phyloP scores from a whole-genome alignment of 768 basidiomycete genomes.

The Epithele typhae region DNA sequence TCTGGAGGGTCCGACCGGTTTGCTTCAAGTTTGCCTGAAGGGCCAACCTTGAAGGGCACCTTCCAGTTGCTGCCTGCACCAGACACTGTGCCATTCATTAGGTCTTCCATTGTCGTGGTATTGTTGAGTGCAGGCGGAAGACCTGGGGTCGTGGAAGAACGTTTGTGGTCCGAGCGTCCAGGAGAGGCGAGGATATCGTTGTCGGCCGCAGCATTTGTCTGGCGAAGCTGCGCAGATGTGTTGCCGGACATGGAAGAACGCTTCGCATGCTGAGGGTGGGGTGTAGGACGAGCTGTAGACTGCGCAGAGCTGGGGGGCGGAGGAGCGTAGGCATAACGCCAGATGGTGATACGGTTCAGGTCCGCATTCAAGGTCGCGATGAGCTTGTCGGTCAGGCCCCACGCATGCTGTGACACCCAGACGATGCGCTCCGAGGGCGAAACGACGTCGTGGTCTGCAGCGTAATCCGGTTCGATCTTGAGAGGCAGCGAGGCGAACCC shows the following conservation, averaged over 20 bases:
- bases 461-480: constrained; percentile 8
- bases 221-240: constrained; percentile 12
- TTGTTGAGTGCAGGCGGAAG: constrained; percentile 52
- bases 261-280: constrained; percentile 13
- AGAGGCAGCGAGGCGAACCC: constrained; percentile 29
- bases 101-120: constrained; percentile 47
- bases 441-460: constrained; percentile 38
- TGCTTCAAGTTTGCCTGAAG: constrained; percentile 6
- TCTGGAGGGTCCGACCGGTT: constrained; percentile 1
- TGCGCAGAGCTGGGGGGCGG: constrained; percentile 36
- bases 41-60: constrained; percentile 4
- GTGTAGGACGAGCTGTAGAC: constrained; percentile 12
- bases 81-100: constrained; percentile 14
- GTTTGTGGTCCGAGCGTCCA: constrained; percentile 18
- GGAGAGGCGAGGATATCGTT: constrained; percentile 8
- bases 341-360: constrained; percentile 52
- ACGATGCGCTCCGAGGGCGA: constrained; percentile 63
- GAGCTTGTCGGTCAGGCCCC: constrained; percentile 41
- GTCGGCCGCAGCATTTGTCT: constrained; percentile 12
- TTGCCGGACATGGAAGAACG: constrained; percentile 18
- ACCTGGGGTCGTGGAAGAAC: constrained; percentile 45
- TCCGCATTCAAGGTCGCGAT: constrained; percentile 57
- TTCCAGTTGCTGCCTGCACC: constrained; percentile 16
- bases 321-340: constrained; percentile 60
- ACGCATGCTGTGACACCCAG: constrained; percentile 47